Percentiles rank a stretch among this genome's conserved stretches.
Evolutionary conservation across 73 alveolate species (phyloP).

Genomic region (Tetrahymena thermophila): DNA sequence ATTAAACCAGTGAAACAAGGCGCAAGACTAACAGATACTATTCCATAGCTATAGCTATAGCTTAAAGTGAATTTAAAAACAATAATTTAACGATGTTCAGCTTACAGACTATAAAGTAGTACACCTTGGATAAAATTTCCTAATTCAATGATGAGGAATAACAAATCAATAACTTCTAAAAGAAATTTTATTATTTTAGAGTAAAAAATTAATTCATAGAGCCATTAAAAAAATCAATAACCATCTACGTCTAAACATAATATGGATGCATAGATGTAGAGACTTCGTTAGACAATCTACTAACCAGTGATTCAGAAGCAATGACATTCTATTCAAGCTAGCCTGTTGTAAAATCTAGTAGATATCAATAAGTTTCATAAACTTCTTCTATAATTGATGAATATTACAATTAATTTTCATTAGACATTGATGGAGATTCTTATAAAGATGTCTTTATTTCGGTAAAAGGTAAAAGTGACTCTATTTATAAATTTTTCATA

Average conservation of each 20-base stretch:
- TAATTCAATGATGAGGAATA: neutral
- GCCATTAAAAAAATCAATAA: neutral
- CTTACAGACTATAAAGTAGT: neutral
- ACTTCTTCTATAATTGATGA: neutral
- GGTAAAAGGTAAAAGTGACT: neutral
- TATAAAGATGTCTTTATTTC: neutral
- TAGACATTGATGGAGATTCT: neutral
- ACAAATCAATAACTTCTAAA: neutral
- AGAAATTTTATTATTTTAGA: neutral
- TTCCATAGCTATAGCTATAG: neutral
- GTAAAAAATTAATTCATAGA: neutral
- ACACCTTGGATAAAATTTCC: neutral
- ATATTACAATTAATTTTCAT: neutral
- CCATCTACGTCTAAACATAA: neutral
- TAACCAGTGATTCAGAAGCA: neutral
- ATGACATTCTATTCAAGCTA: neutral
- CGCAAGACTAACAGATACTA: neutral
- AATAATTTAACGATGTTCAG: neutral
- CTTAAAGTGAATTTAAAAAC: no score
- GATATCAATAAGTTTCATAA: neutral
- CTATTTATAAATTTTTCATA: neutral
- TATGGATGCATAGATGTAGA: neutral
- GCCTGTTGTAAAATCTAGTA: neutral
- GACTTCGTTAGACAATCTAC: neutral
- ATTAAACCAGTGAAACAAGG: neutral